Percentiles rank a stretch among this genome's conserved stretches.
These are phyloP conservation scores for Lactifluus volemus DNA, from an alignment of 768 basidiomycete genomes.

Conservation along the genomic window DNA sequence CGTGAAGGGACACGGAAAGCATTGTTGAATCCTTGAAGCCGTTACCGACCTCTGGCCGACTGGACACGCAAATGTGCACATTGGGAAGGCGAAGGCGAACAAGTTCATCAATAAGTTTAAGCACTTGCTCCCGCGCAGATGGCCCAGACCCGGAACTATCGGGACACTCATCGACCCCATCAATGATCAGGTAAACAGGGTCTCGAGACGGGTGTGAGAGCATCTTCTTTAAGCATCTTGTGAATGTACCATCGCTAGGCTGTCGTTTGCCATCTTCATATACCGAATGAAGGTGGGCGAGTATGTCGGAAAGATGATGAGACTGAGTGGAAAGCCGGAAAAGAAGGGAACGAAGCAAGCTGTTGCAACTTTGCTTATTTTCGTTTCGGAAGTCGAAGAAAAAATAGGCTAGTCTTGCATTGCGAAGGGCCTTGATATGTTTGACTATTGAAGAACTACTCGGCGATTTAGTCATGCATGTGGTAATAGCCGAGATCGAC, in stretches of 20 bases:
- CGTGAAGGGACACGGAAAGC: too few relatives aligned
- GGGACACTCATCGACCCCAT: background rate
- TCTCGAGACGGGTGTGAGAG: background rate
- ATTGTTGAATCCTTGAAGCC: too few relatives aligned
- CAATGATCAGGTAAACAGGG: background rate
- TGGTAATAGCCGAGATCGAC: too few relatives aligned
- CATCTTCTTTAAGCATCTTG: background rate
- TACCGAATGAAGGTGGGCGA: background rate
- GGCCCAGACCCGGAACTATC: background rate
- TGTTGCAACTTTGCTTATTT: background rate
- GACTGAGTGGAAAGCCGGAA: background rate
- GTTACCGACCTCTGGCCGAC: too few relatives aligned
- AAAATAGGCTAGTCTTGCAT: too few relatives aligned
- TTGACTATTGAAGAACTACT: too few relatives aligned
- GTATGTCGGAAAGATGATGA: background rate
- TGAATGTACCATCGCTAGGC: background rate
- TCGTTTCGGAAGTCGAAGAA: background rate
- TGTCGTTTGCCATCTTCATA: background rate
- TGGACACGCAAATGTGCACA: background rate
- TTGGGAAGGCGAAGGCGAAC: background rate
- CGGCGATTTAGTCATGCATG: too few relatives aligned
- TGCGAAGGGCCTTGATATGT: too few relatives aligned
- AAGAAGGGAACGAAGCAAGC: background rate
- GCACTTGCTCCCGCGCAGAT: background rate
- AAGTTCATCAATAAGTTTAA: background rate